Evolutionary conservation across 192 early-diverging fungal genomes (phyloP), one percentile per base, ranked within the genome.

Genomic region (Jimgerdemannia flammicorona): DNA sequence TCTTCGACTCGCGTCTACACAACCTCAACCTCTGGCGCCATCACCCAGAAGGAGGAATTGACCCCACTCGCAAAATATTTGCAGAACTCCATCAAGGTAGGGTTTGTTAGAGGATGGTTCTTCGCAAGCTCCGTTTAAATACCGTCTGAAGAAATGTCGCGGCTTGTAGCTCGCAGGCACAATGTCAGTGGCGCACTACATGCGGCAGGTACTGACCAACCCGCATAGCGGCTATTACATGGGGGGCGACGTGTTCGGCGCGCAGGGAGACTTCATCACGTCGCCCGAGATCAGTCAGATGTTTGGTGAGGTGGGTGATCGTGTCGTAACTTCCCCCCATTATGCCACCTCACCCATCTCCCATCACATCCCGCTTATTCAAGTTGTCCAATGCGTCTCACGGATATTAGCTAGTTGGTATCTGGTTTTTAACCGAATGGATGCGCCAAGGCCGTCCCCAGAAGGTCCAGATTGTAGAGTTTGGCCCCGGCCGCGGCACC

Each of bases 271-370:
- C 75, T 99, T 99, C 85, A 91, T 92, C 18, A 99, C 98, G 4
- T 95, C 94, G 8, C 98, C 98, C 3, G 98, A 99, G 80, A 96
- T 99, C 79, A 93, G 91, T 78, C 96, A 99, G 85, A 94, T 98
- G 90, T 99, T 98, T 92, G 96, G 98, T 43, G 97, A 97, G 82
- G 91, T 93, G 81, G 64, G 67, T 19, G n/a, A 14, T n/a, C 70
- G 18, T 66, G 43, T 65, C 17, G 72, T 66, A 68, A 41, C 43
- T 70, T 77, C 41, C n/a, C 65, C 70, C n/a, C 39, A n/a, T n/a
- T n/a, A n/a, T n/a, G n/a, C n/a, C n/a, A 69, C 41, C 64, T 76
- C 71, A 17, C 29, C 29, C 29, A 29, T 29, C 29, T 29, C 29
- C 29, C 29, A 29, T 29, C 29, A 29, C 29, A 29, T 29, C 29